Percentiles rank a stretch among this genome's conserved stretches.
Conservation (phyloP, 139 green algal species). For the Penium margaritaceum region DNA sequence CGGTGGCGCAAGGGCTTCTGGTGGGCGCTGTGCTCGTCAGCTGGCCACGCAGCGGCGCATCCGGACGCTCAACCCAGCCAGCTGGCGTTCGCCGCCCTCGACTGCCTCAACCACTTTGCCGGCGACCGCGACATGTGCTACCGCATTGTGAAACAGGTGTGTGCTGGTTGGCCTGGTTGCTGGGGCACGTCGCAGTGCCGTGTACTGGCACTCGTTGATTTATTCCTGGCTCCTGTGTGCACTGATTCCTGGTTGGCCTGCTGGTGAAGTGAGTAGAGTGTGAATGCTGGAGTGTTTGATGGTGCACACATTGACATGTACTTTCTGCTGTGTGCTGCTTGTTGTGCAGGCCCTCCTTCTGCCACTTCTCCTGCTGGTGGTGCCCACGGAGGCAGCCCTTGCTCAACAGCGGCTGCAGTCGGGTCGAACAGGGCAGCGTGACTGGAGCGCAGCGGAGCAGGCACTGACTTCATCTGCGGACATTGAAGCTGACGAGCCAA, state of each 20-base stretch:
- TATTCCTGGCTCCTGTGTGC: too few species aligned
- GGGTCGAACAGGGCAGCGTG: too few species aligned
- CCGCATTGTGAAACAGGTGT: constrained; percentile 27
- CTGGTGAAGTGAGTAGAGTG: too few species aligned
- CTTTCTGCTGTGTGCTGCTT: too few species aligned
- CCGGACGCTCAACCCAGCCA: not conserved
- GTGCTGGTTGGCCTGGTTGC: too few species aligned
- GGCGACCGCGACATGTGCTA: constrained; percentile 39
- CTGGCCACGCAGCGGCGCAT: not conserved
- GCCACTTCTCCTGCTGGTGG: not conserved
- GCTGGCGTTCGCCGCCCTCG: constrained; percentile 24
- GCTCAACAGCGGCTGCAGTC: too few species aligned
- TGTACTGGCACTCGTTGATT: too few species aligned
- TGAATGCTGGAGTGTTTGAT: too few species aligned
- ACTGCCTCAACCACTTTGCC: constrained; percentile 45
- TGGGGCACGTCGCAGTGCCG: too few species aligned
- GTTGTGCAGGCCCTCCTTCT: not conserved
- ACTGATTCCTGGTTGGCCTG: too few species aligned
- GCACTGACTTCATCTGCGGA: not conserved
- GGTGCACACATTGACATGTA: too few species aligned
- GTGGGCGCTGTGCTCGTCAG: constrained; percentile 39
- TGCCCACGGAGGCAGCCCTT: not conserved
- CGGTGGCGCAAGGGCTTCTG: constrained; percentile 42
- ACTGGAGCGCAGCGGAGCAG: constrained; percentile 2
- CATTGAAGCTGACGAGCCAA: not conserved